Base-by-base conservation (phyloP, 1,139 yeast genomes). In the Arxiozyma heterogenica region DNA sequence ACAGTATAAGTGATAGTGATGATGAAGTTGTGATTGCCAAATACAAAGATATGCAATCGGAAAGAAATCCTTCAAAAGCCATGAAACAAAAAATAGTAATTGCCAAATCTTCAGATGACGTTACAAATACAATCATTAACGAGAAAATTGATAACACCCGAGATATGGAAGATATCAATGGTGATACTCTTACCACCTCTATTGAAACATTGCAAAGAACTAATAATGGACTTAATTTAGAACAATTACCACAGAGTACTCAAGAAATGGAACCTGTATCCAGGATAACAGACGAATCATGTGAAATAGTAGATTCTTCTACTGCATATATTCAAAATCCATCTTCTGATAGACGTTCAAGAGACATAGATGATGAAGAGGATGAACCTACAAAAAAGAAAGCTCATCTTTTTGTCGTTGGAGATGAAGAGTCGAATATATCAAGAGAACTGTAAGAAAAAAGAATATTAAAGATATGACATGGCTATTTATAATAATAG, bases 1-100 rank as follows among this genome's bases (percentile, higher is more conserved):
- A 44, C 25, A 46, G 18, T 25, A 30, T 48, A 23, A 49, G 47
- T 41, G 52, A 51, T 11, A 45, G 50, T 43, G 50, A 49, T 18
- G 46, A 53, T 41, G 51, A 53, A 27, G 43, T 44, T 11, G 11
- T 48, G 18, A 48, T 45, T 2, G 41, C 23, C 9, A 45, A 45
- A 18, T 45, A 48, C 15, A 27, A 18, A 20, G 44, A 27, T 12
- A 25, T 21, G 21, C 41, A 30, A 21, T 20, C 30, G 4, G 42
- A 17, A 22, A 38, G 22, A 41, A 18, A 27, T 5, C 27, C 20
- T 18, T 7, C 9, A 43, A 49, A 43, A n/a, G 17, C 2, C 18
- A 17, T 34, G 21, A 6, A 34, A 2, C 12, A 48, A 20, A 30
- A 30, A 18, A 43, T 22, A 23, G 22, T 2, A 47, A 11, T 7